These are phyloP conservation scores for Euptelea pleiosperma DNA, from an alignment of 164 flowering plant species.

Conservation along the genomic window DNA sequence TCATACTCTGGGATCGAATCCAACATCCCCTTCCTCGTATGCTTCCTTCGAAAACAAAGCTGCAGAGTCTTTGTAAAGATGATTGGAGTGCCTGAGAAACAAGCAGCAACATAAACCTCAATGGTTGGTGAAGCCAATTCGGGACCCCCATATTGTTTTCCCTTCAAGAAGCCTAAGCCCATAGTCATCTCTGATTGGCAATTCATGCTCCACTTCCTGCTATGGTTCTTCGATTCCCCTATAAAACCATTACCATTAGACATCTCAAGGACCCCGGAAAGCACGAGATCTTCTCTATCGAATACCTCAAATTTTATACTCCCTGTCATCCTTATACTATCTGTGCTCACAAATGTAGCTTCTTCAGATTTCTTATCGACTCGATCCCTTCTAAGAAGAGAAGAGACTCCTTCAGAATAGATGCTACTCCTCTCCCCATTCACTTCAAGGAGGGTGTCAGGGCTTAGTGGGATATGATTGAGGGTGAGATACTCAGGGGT, in stretches of 20 bases:
- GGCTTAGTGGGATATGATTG: conserved; percentile 59
- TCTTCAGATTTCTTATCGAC: conserved; percentile 66
- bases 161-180: conserved; percentile 47
- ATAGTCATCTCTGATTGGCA: conserved; percentile 46
- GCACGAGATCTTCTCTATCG: conserved; percentile 46
- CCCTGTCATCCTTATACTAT: conserved; percentile 56
- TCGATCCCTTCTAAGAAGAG: conserved; percentile 55
- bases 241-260: conserved; percentile 35
- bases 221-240: conserved; percentile 29
- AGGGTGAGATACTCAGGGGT: conserved; percentile 63
- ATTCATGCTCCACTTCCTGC: conserved; percentile 50
- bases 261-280: conserved; percentile 60
- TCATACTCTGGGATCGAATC: conserved; percentile 68
- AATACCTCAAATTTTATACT: conserved; percentile 67
- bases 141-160: conserved; percentile 32
- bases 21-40: conserved; percentile 41
- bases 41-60: conserved; percentile 49
- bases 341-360: conserved; percentile 71
- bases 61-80: conserved; percentile 66
- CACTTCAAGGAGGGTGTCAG: conserved; percentile 60
- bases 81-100: conserved; percentile 61
- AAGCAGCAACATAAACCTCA: conserved; percentile 74
- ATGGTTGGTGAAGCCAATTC: conserved; percentile 47
- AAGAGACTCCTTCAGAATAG: conserved; percentile 47
- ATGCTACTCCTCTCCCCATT: conserved; percentile 52